Percentiles rank a stretch among this genome's conserved stretches.
These are phyloP conservation scores for Apophysomyces trapeziformis DNA, from an alignment of 371 early-diverging fungal genomes.

Conservation along the genomic window DNA sequence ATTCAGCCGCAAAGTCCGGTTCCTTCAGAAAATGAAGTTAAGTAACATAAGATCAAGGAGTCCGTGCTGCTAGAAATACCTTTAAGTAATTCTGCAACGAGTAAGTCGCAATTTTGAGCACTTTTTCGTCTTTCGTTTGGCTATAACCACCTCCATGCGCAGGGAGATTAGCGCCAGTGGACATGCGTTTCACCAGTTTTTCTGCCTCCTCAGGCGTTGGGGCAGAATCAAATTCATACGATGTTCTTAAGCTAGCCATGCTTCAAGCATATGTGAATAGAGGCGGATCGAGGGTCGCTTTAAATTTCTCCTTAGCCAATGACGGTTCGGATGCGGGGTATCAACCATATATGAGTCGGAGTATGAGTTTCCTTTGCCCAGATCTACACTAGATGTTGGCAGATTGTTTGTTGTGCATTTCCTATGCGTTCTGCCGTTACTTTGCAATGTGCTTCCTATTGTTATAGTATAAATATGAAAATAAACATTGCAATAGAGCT, in stretches of 20 bases:
- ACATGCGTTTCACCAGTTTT: constrained; percentile 44
- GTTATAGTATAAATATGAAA: too few species aligned
- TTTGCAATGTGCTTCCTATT: too few species aligned
- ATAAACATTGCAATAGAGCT: too few species aligned
- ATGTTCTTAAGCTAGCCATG: constrained; percentile 1
- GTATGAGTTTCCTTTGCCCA: too few species aligned
- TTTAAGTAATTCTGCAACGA: constrained; percentile 69
- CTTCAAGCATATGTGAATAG: not conserved
- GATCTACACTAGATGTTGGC: too few species aligned
- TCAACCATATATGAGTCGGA: too few species aligned
- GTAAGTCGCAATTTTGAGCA: constrained; percentile 67
- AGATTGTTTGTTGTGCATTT: too few species aligned
- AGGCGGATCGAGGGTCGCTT: constrained; percentile 1
- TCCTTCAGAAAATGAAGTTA: constrained; percentile 43
- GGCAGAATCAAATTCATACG: constrained; percentile 39
- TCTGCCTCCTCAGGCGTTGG: constrained; percentile 49
- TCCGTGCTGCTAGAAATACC: constrained; percentile 28
- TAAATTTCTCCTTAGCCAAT: not conserved
- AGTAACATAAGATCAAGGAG: not conserved
- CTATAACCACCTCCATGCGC: constrained; percentile 22
- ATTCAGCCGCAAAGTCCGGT: constrained; percentile 75
- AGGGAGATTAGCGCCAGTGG: constrained; percentile 32
- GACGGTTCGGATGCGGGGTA: not conserved
- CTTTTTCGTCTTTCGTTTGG: constrained; percentile 57
- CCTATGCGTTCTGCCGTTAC: too few species aligned